Conservation (phyloP, 2,329 filamentous ascomycete species). For the Pseudocercospora cruenta region DNA sequence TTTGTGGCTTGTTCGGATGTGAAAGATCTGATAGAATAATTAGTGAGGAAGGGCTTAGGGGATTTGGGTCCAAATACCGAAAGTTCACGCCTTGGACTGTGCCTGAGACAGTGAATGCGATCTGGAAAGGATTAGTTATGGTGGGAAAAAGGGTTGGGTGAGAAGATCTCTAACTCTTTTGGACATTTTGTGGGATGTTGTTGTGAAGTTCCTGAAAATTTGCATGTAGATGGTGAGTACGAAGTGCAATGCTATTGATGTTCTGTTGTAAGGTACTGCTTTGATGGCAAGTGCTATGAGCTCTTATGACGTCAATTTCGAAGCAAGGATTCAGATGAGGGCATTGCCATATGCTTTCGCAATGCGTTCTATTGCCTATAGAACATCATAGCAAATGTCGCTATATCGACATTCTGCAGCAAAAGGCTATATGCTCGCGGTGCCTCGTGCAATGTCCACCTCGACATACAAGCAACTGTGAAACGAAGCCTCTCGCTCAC, state of each 20-base stretch:
- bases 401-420: not conserved
- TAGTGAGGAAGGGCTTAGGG: too few relatives aligned
- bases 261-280: not conserved
- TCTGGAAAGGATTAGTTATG: conserved; percentile 37
- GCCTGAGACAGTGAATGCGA: conserved; percentile 53
- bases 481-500: too few relatives aligned
- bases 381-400: too few relatives aligned
- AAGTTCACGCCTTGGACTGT: conserved; percentile 57
- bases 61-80: too few relatives aligned
- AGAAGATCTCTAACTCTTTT: not conserved
- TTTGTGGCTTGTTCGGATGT: conserved; percentile 49
- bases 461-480: too few relatives aligned
- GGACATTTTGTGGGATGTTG: not conserved
- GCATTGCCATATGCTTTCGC: too few relatives aligned
- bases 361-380: too few relatives aligned
- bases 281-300: too few relatives aligned
- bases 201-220: not conserved
- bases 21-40: conserved; percentile 44
- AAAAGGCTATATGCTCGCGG: too few relatives aligned
- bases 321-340: conserved; percentile 37
- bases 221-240: not conserved
- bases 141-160: not conserved
- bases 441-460: too few relatives aligned
- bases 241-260: not conserved
- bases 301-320: not conserved